Evolutionary conservation across 2,329 filamentous ascomycete species (phyloP).

Genomic region (Beauveria caledonica): DNA sequence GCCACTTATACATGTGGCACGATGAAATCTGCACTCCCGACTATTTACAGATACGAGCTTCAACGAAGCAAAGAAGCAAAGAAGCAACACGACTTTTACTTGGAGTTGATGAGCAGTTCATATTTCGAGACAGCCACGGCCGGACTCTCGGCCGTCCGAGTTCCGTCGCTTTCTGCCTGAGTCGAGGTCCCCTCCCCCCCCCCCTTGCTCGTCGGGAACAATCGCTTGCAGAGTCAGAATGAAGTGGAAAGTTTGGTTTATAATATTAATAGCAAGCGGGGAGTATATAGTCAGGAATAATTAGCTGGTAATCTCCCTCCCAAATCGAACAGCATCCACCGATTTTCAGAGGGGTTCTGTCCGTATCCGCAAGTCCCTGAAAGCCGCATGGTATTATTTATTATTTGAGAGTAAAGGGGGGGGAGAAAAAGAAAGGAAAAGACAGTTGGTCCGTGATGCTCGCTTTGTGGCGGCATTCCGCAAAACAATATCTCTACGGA

Average conservation of each 20-base stretch:
- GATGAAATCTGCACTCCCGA: too few species aligned
- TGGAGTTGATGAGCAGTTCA: background rate
- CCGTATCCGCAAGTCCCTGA: background rate
- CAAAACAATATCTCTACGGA: background rate
- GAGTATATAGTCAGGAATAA: too few species aligned
- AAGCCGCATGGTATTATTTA: too few species aligned
- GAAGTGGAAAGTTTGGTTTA: background rate
- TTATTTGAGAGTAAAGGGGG: too few species aligned
- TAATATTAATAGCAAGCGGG: too few species aligned
- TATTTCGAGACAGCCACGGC: background rate
- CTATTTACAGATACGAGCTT: too few species aligned
- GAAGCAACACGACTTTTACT: too few species aligned
- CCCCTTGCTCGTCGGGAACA: background rate
- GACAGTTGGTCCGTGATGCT: background rate
- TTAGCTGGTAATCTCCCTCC: background rate
- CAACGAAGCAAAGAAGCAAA: background rate
- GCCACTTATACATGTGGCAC: too few species aligned
- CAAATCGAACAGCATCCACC: background rate
- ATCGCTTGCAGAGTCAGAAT: background rate
- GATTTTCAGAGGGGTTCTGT: background rate
- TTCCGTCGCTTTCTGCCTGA: background rate
- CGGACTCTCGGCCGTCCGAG: background rate
- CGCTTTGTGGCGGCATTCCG: conserved; percentile 7
- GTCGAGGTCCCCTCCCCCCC: background rate
- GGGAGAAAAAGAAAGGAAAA: background rate